Evolutionary conservation across 176 grass and related monocot species (phyloP).

Genomic region (Aegilops speltoides): DNA sequence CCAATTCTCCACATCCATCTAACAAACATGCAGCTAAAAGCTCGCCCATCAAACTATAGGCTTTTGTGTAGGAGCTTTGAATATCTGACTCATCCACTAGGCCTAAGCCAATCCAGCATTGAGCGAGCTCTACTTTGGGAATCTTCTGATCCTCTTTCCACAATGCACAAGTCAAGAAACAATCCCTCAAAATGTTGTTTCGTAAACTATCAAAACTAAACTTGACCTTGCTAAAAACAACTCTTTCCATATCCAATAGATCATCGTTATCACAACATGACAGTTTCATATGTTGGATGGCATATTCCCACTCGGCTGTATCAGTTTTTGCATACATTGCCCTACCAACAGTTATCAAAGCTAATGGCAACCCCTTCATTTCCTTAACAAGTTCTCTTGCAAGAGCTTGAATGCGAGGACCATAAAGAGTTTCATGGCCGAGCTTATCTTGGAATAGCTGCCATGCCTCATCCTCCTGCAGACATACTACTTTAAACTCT

Average conservation of each 20-base stretch:
- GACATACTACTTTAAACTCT: no score
- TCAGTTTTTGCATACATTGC: constrained; percentile 22
- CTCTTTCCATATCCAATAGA: no score
- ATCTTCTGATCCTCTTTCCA: constrained; percentile 4
- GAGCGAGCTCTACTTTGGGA: not conserved
- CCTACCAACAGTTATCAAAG: constrained; percentile 15
- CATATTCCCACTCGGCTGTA: not conserved
- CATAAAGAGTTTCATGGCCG: not conserved
- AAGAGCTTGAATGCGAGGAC: not conserved
- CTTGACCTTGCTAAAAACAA: no score
- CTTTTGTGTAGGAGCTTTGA: not conserved
- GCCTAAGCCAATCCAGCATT: constrained; percentile 23
- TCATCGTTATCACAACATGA: not conserved
- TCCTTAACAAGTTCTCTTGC: not conserved
- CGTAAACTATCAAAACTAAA: no score
- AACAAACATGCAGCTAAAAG: constrained; percentile 15
- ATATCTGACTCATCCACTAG: not conserved
- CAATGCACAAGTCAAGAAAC: constrained; percentile 26
- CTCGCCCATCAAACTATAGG: not conserved
- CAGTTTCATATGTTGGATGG: constrained; percentile 5
- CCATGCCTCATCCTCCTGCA: not conserved
- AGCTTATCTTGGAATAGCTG: constrained; percentile 19
- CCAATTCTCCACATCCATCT: not conserved
- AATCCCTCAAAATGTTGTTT: not conserved
- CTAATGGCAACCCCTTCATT: constrained; percentile 33